phyloP scores from a whole-genome alignment of 306 rosid genomes.

The Ormosia semicastrata region DNA sequence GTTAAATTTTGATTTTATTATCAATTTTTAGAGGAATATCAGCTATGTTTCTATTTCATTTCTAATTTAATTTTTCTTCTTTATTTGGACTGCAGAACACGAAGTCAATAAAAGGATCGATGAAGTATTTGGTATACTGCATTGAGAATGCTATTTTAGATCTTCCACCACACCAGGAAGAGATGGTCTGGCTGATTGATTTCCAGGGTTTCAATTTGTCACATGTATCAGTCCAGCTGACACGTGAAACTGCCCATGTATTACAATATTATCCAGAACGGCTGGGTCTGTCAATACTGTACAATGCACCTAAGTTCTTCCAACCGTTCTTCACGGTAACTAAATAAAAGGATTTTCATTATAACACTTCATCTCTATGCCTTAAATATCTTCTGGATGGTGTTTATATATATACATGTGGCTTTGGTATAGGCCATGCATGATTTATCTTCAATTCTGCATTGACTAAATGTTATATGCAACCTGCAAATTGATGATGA shows the following conservation, averaged over 20 bases:
- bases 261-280: constrained; percentile 84
- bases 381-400: not conserved
- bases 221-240: constrained; percentile 62
- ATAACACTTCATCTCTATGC: not conserved
- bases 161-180: constrained; percentile 71
- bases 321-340: constrained; percentile 78
- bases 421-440: not conserved
- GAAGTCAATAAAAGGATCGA: constrained; percentile 58
- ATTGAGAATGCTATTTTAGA: constrained; percentile 79
- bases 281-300: constrained; percentile 75
- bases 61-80: not conserved
- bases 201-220: constrained; percentile 73
- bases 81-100: constrained; percentile 57
- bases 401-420: not conserved
- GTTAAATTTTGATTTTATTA: not conserved
- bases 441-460: not conserved
- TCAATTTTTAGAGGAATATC: not conserved
- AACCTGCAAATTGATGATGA: not conserved
- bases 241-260: constrained; percentile 67
- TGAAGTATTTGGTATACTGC: constrained; percentile 75
- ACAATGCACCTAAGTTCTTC: constrained; percentile 77
- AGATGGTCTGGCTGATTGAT: constrained; percentile 88
- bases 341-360: not conserved
- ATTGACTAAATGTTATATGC: not conserved
- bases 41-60: constrained; percentile 6